Evolutionary conservation across 805 yeast species (phyloP), one percentile per base, ranked within the genome.

Genomic region (Nakazawaea anatomiae): DNA sequence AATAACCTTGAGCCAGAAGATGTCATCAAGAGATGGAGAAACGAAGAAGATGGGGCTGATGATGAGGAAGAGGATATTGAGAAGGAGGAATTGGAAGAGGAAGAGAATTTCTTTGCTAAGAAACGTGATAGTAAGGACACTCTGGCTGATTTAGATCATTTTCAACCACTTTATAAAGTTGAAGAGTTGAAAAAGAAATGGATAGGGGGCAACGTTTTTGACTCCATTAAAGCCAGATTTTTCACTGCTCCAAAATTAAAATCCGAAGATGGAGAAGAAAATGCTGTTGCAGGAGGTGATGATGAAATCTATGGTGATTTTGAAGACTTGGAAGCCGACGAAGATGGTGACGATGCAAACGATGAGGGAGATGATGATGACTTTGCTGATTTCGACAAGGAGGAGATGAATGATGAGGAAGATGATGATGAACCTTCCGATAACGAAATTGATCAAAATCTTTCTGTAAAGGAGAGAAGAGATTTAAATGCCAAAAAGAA

Each of bases 401-500:
- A 76, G 55, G 79, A 75, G 25, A 18, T 18, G 25, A 18, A 18
- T 18, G 25, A 18, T 38, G 60, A 63, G 32, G 71, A 68, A 14
- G 78, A 71, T 4, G 71, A 65, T 34, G 65, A 61, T n/a, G 61
- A 69, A 7, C 70, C 70, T 38, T 73, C 67, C 7, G 76, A 66
- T 4, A 68, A 60, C 1, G 76, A 69, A 10, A 75, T 69, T 4
- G 70, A 65, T 6, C 67, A 67, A 44, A 70, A 67, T 41, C 57
- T 81, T 44, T 71, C 92, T 1, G 70, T 85, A 36, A 95, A 85
- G 52, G 83, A 87, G 62, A 85, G 82, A 65, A 82, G 98, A 64
- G 83, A 80, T 48, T 69, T 80, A 49, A 91, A 91, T 61, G 96
- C 97, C 1, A 82, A 85, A 54, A 90, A 87, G 73, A 95, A 94